Conservation (phyloP, 371 early-diverging fungal species). For the Sporodiniella umbellata region DNA sequence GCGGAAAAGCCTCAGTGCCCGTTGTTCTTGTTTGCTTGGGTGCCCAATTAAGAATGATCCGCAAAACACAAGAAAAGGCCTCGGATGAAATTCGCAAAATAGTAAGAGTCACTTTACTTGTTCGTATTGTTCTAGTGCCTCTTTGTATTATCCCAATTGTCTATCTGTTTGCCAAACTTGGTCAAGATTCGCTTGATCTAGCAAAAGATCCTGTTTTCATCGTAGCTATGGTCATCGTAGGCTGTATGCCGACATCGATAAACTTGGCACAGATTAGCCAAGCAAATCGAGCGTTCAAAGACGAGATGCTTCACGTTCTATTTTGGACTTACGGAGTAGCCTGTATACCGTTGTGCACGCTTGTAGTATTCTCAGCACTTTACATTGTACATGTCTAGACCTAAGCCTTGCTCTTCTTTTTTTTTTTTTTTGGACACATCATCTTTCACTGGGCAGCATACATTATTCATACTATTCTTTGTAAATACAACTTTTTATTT, state of each 20-base stretch:
- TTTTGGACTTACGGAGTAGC: conserved; percentile 62
- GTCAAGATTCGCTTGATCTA: conserved; percentile 26
- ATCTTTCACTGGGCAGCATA: too few species aligned
- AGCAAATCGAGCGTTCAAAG: conserved; percentile 52
- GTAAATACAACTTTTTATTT: neutral
- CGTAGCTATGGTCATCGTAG: conserved; percentile 48
- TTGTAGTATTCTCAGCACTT: conserved; percentile 47
- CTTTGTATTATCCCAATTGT: conserved; percentile 43
- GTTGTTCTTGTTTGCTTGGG: conserved; percentile 68
- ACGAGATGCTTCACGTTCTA: conserved; percentile 54
- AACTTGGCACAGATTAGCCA: conserved; percentile 57
- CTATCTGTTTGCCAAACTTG: conserved; percentile 34
- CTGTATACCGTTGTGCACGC: conserved; percentile 49
- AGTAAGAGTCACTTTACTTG: conserved; percentile 27
- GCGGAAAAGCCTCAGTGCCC: conserved; percentile 68
- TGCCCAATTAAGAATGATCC: conserved; percentile 48
- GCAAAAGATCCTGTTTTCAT: conserved; percentile 53
- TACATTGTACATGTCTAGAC: conserved; percentile 23
- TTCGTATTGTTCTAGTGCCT: conserved; percentile 50
- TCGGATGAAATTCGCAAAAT: conserved; percentile 23
- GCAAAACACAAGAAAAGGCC: conserved; percentile 6
- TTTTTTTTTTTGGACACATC: neutral
- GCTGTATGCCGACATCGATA: conserved; percentile 57
- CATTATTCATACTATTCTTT: conserved; percentile 4
- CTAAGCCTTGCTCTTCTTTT: neutral